phyloP scores from a whole-genome alignment of 805 yeast species.

The Wickerhamomyces mucosus region DNA sequence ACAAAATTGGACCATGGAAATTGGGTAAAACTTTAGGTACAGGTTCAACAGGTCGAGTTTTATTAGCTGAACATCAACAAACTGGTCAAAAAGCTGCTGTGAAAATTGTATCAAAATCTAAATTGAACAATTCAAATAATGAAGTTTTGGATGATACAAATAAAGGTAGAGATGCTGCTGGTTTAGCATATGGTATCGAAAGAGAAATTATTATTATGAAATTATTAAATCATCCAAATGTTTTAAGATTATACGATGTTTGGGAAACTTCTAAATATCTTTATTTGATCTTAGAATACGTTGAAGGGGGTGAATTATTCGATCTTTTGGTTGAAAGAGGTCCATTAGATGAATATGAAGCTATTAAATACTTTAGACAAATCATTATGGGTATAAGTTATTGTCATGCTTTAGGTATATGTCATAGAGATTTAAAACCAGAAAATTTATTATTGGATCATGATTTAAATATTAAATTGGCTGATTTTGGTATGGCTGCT shows the following conservation, averaged over 20 bases:
- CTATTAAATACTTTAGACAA: conserved; percentile 69
- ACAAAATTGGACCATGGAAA: conserved; percentile 73
- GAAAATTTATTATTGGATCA: conserved; percentile 67
- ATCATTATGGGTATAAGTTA: conserved; percentile 71
- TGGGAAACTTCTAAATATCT: conserved; percentile 95
- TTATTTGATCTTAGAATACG: conserved; percentile 69
- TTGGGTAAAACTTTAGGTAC: conserved; percentile 71
- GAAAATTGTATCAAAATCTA: conserved; percentile 67
- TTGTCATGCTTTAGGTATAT: conserved; percentile 71
- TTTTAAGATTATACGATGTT: conserved; percentile 88
- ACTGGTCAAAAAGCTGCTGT: conserved; percentile 78
- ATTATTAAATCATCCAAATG: conserved; percentile 85
- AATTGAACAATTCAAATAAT: conserved; percentile 25
- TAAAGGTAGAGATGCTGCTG: conserved; percentile 38
- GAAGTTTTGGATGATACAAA: conserved; percentile 22
- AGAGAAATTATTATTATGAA: conserved; percentile 97
- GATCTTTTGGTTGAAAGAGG: conserved; percentile 64
- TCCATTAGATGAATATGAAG: conserved; percentile 61
- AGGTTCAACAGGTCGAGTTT: conserved; percentile 77
- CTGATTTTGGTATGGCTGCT: conserved; percentile 90
- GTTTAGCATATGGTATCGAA: conserved; percentile 91
- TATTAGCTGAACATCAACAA: conserved; percentile 57
- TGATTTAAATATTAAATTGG: conserved; percentile 61
- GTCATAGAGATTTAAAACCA: conserved; percentile 78
- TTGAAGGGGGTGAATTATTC: conserved; percentile 82